These are phyloP conservation scores for Annulohypoxylon moriforme DNA, from an alignment of 495 filamentous ascomycete species.

Conservation along the genomic window DNA sequence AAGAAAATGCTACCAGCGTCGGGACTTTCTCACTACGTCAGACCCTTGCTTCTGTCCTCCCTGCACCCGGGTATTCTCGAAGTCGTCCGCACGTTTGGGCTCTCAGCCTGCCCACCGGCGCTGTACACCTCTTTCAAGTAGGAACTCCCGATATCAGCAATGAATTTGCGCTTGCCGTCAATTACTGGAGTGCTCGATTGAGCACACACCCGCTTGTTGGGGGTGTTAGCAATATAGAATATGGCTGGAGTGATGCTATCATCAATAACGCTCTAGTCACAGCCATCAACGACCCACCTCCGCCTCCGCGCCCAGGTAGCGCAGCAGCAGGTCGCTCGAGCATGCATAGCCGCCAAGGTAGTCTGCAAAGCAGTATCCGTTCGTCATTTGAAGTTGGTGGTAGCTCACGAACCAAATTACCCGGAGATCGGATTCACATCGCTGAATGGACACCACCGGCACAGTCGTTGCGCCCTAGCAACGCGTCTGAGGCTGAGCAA, in stretches of 20 bases:
- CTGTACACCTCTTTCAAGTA: slow-evolving; percentile 96
- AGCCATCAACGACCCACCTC: slow-evolving; percentile 57
- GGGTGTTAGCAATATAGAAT: slow-evolving; percentile 96
- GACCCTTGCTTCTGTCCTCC: slow-evolving; percentile 89
- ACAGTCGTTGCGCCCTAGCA: slow-evolving; percentile 87
- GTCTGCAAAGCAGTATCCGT: slow-evolving; percentile 52
- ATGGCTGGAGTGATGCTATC: slow-evolving; percentile 93
- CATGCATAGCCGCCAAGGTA: slow-evolving; percentile 56
- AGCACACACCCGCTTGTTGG: slow-evolving; percentile 93
- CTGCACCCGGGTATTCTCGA: slow-evolving; percentile 92
- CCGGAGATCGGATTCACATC: slow-evolving; percentile 86
- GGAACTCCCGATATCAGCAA: slow-evolving; percentile 94
- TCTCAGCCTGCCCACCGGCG: slow-evolving; percentile 89
- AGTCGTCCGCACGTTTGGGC: slow-evolving; percentile 94
- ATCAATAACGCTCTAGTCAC: slow-evolving; percentile 78
- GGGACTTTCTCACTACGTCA: slow-evolving; percentile 90
- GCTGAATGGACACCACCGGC: slow-evolving; percentile 94
- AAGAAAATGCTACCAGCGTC: slow-evolving; percentile 88
- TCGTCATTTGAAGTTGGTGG: slow-evolving; percentile 63
- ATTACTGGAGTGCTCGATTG: slow-evolving; percentile 96
- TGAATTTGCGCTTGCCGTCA: slow-evolving; percentile 93
- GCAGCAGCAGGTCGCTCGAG: slow-evolving; percentile 54
- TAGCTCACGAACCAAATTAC: slow-evolving; percentile 71
- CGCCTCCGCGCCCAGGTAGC: slow-evolving; percentile 55
- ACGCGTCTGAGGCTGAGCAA: slow-evolving; percentile 82